phyloP scores from a whole-genome alignment of 768 basidiomycete genomes.

The Mycena belliarum region DNA sequence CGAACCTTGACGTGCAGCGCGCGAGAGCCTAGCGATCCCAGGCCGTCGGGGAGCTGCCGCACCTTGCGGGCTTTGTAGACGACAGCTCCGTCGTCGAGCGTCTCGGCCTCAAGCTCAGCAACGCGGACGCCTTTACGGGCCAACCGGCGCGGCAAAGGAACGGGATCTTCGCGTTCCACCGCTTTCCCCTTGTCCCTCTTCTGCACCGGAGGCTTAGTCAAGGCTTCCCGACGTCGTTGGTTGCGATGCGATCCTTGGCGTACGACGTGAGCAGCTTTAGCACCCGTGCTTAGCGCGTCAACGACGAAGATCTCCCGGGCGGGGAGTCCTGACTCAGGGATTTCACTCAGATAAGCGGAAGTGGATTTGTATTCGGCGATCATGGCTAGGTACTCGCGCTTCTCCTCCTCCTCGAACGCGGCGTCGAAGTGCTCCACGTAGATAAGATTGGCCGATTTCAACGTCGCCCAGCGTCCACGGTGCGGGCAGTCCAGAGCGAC shows the following conservation, averaged over 20 bases:
- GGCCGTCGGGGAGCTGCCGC: not conserved
- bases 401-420: not conserved
- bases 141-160: too few relatives aligned
- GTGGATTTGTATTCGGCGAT: slow-evolving; percentile 13
- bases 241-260: not conserved
- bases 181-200: too few relatives aligned
- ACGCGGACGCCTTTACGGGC: too few relatives aligned
- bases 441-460: slow-evolving; percentile 10
- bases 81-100: too few relatives aligned
- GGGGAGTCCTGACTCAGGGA: not conserved
- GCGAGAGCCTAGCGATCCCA: not conserved
- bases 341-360: slow-evolving; percentile 4
- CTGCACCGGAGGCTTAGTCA: not conserved
- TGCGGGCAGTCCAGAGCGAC: slow-evolving; percentile 19
- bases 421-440: slow-evolving; percentile 13
- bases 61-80: too few relatives aligned
- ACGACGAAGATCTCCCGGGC: not conserved
- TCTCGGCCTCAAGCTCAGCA: too few relatives aligned
- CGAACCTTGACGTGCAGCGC: not conserved
- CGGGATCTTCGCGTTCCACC: too few relatives aligned
- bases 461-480: slow-evolving; percentile 6
- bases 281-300: not conserved
- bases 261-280: not conserved
- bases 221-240: not conserved
- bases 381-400: slow-evolving; percentile 21